Conservation (phyloP, 495 filamentous ascomycete species). For the Polyplosphaeria fusca region DNA sequence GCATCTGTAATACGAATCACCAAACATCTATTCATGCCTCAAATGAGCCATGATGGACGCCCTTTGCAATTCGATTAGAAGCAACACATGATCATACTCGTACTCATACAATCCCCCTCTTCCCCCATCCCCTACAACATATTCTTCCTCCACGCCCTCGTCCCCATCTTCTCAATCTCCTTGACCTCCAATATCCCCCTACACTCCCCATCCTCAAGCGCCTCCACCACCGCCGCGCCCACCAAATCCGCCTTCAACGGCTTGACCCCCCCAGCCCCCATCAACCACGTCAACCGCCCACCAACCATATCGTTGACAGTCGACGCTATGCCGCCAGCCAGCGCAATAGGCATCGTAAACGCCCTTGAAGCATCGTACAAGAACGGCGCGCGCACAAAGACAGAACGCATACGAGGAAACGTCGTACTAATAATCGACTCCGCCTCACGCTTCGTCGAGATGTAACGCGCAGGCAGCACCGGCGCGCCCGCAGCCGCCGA, state of each 20-base stretch:
- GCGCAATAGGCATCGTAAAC: conserved; percentile 82
- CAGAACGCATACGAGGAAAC: conserved; percentile 68
- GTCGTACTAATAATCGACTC: conserved; percentile 70
- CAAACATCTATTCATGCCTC: too few relatives aligned
- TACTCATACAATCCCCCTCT: too few relatives aligned
- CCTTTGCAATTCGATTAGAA: too few relatives aligned
- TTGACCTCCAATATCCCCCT: conserved; percentile 41
- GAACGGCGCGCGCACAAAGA: conserved; percentile 84
- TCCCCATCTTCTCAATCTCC: conserved; percentile 42
- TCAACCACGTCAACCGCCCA: conserved; percentile 65
- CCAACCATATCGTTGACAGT: conserved; percentile 71
- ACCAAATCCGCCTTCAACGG: conserved; percentile 83
- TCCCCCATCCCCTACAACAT: too few relatives aligned
- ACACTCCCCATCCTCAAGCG: conserved; percentile 39
- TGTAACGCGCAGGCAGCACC: conserved; percentile 78
- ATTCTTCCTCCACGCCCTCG: conserved; percentile 41
- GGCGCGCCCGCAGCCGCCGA: conserved; percentile 84
- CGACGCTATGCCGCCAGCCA: conserved; percentile 62
- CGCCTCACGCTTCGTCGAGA: conserved; percentile 87
- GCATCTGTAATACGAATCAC: too few relatives aligned
- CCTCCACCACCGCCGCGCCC: conserved; percentile 56
- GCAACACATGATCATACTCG: too few relatives aligned
- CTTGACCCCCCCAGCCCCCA: conserved; percentile 79
- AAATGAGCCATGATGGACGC: too few relatives aligned
- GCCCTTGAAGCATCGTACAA: conserved; percentile 80